Base-by-base conservation (phyloP, 148 eudicot species). In the Vaccinium vitisidaea region DNA sequence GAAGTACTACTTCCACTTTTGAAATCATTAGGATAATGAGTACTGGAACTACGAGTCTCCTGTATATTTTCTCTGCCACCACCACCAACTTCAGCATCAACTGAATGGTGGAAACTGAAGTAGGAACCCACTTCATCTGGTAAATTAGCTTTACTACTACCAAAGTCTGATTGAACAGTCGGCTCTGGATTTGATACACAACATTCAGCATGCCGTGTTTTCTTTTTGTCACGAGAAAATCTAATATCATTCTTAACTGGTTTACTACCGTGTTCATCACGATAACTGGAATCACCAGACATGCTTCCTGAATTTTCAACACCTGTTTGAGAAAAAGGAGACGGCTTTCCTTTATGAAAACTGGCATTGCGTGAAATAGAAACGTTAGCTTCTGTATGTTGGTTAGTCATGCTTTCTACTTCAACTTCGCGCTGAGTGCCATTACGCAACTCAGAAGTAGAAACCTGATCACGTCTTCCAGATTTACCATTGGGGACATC, bases 381-480 rank as follows among this genome's bases (percentile, higher is more conserved):
- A 82, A 16, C 53, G 8, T 81, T 63, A 27, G 43, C 63, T 50
- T 86, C 80, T 49, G 85, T 67, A 63, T 32, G 81, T 43, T 84
- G 39, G 52, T 83, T 83, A 76, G 73, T 52, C 58, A 32, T 50
- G 36, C 81, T 67, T 67, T 82, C 84, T 76, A 81, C 86, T 69
- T 84, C 89, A 70, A 65, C 56, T 32, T 84, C 75, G 43, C 86
- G 63, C 59, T 73, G 83, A 89, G 36, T 23, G 83, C 85, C 87
- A 19, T 16, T 30, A 87, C 23, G 25, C 14, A 84, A 69, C 75
- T 82, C 82, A 81, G 94, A 89, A 52, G 90, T 36, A 58, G 84
- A 83, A 61, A 70, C 74, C 82, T 77, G 67, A 85, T 73, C 77
- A 56, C 77, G 43, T 18, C 46, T 59, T n/a, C 59, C 90, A 83